A percentile compares a stretch with the other conserved stretches of the same genome.
These are phyloP conservation scores for Naganishia vaughanmartiniae DNA, from an alignment of 768 basidiomycete genomes.

Conservation along the genomic window DNA sequence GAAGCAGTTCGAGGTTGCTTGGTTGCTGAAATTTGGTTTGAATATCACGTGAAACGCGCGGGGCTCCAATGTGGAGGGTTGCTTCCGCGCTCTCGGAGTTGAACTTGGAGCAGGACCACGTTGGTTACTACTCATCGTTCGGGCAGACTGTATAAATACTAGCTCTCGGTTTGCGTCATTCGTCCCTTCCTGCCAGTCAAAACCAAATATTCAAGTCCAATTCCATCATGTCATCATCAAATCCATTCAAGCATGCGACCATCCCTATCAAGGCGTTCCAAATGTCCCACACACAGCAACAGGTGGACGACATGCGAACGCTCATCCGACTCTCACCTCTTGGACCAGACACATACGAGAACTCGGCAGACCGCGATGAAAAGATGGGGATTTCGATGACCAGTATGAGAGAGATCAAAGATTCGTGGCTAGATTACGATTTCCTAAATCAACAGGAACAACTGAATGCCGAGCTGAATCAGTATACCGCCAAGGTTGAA, in stretches of 20 bases:
- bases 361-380: background rate
- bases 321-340: constrained; percentile 21
- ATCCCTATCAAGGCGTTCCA: constrained; percentile 20
- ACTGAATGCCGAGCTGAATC: background rate
- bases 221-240: background rate
- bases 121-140: too few relatives aligned
- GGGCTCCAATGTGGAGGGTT: background rate
- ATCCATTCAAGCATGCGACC: constrained; percentile 19
- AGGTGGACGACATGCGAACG: constrained; percentile 15
- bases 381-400: constrained; percentile 14
- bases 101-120: background rate
- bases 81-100: background rate
- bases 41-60: constrained; percentile 2
- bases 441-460: background rate
- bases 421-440: constrained; percentile 21
- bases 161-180: too few relatives aligned
- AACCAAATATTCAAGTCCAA: too few relatives aligned
- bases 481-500: constrained; percentile 20
- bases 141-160: too few relatives aligned
- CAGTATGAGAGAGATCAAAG: constrained; percentile 14
- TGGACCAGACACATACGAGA: constrained; percentile 23
- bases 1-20: background rate
- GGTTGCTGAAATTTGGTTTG: constrained; percentile 17
- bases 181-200: too few relatives aligned
- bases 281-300: constrained; percentile 11